Evolutionary conservation across 2,329 filamentous ascomycete species (phyloP), one percentile per base, ranked within the genome.

Genomic region (Xylaria sp.): DNA sequence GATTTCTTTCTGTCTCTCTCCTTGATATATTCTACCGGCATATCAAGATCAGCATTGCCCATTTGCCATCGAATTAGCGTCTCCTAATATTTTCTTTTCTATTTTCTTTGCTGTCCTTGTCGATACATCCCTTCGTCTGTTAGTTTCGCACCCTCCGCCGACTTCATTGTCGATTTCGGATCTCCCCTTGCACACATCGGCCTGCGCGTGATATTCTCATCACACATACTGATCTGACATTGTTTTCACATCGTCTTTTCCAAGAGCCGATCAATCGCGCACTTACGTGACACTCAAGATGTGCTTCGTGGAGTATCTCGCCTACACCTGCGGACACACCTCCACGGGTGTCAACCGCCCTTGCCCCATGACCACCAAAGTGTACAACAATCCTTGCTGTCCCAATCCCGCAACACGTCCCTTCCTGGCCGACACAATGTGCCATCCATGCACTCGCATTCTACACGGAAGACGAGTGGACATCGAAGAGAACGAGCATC

Each of bases 261-360:
- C 1, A 10, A 23, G 4, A 30, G 49, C 4, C n/a, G 8, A 10
- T 37, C 46, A n/a, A 13, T 46, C 49, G 4, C 34, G 2, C 9
- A n/a, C 13, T n/a, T 3, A 37, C 18, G 23, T 5, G 5, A 30
- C 23, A 30, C 23, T 30, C 52, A 63, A 35, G 11, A 82, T 81
- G 79, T 81, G 79, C 64, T 73, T 79, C 67, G 69, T 72, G 37
- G 76, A 80, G 65, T 79, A 72, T 63, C 67, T 79, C 52, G 75
- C 73, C 56, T 81, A 79, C 67, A 74, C 69, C 39, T 82, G 79
- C 66, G 79, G 78, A 13, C 79, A 82, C 68, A 75, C 74, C 52
- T 76, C 75, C 5, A 47, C 74, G 3, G 69, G 73, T 0, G 70
- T 76, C 9, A 70, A 78, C 52, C 73, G 76, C 0, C 68, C 72